Percentiles rank a stretch among this genome's conserved stretches.
Evolutionary conservation across 176 grass and related monocot species (phyloP).

Genomic region (Oryza rufipogon): DNA sequence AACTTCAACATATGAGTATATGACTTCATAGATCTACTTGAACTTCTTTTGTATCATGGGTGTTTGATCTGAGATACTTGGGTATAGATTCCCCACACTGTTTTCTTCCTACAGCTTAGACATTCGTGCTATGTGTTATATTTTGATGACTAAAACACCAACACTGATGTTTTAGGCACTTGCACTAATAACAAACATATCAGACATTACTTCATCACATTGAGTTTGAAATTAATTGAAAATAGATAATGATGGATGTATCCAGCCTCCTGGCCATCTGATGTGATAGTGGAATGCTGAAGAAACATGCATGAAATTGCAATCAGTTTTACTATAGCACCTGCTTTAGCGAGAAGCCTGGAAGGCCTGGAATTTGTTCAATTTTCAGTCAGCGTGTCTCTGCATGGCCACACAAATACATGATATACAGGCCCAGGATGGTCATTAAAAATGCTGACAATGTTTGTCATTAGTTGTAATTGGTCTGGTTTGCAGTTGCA

Average conservation of each 20-base stretch:
- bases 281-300: not conserved
- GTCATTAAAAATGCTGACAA: constrained; percentile 13
- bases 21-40: not conserved
- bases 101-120: not conserved
- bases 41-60: too few relatives aligned
- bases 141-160: not conserved
- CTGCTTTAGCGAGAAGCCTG: too few relatives aligned
- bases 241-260: not conserved
- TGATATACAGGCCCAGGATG: not conserved
- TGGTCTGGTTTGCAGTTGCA: not conserved
- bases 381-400: not conserved
- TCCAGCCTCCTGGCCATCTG: not conserved
- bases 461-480: not conserved
- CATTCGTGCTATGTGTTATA: not conserved
- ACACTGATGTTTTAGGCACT: not conserved
- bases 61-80: not conserved
- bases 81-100: not conserved
- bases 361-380: not conserved
- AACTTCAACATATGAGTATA: not conserved
- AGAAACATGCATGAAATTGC: not conserved
- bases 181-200: not conserved
- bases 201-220: not conserved
- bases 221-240: not conserved
- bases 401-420: not conserved
- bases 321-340: too few relatives aligned